Base-by-base conservation (phyloP, 2,329 filamentous ascomycete species). In the Colletotrichum sp. region DNA sequence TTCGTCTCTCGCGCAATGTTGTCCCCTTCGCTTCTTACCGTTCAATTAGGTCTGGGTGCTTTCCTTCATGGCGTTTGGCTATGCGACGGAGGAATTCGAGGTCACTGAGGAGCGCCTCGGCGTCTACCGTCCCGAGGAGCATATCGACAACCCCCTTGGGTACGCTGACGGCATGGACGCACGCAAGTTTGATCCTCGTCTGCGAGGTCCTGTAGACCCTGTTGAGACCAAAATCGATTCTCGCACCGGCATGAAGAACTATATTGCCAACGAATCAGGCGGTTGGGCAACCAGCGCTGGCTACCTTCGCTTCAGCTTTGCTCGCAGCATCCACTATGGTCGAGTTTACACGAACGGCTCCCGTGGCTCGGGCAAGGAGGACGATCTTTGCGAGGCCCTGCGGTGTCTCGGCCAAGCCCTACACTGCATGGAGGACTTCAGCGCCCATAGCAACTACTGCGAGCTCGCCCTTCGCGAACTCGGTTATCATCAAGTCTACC, bases 231-330 rank as follows among this genome's bases (percentile, higher is more conserved):
- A 94, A 75, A 91, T 97, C 72, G 95, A 97, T 80, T 86, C 87
- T 38, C 87, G 90, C 8, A 97, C 95, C 1, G 96, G 96, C n/a
- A 98, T 99, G 96, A 99, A 98, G 85, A 98, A 98, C 83, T 99
- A 99, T 84, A 98, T 99, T 79, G 93, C 96, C 76, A 98, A 98
- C 81, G 96, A 98, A 83, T 88, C 86, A 16, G 95, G 96, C 6
- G 90, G 91, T 55, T 98, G 96, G 94, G 95, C 96, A 2, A 99
- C 97, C 24, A 98, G 96, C 77, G 88, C 94, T 9, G 96, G 94
- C 52, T 98, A 96, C 81, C 89, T 98, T 75, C 92, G 93, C 79
- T 95, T 92, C 84, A 96, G 94, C 79, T 88, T 97, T 77, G 89
- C 89, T 16, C 91, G 94, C 75, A 91, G 93, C 82, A 94, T 96